Percentiles rank a stretch among this genome's conserved stretches.
These are phyloP conservation scores for Exophiala oligosperma DNA, from an alignment of 2,329 filamentous ascomycete genomes.

Conservation along the genomic window DNA sequence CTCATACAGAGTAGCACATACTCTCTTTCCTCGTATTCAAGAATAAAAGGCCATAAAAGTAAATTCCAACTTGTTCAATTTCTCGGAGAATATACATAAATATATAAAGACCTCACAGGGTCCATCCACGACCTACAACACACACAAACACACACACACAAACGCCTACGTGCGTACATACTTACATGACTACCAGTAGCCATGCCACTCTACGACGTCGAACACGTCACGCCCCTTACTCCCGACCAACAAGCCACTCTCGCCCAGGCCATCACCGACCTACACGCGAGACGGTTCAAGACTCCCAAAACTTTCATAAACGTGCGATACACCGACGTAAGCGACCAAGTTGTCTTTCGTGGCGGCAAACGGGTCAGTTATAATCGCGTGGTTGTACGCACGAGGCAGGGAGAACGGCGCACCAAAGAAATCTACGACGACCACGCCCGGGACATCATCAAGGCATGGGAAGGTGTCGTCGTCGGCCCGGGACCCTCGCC, in stretches of 20 bases:
- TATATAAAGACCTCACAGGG: too few relatives aligned
- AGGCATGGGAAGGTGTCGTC: conserved; percentile 8
- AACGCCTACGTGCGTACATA: too few relatives aligned
- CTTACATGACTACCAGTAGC: not conserved
- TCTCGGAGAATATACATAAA: too few relatives aligned
- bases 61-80: too few relatives aligned
- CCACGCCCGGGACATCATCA: conserved; percentile 17
- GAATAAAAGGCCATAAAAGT: too few relatives aligned
- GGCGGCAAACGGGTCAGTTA: conserved; percentile 14
- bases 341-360: conserved; percentile 14
- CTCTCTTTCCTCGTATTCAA: too few relatives aligned
- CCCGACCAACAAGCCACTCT: conserved; percentile 14
- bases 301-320: conserved; percentile 18
- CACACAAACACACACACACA: too few relatives aligned
- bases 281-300: conserved; percentile 16
- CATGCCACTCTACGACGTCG: conserved; percentile 23
- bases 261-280: conserved; percentile 12
- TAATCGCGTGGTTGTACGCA: conserved; percentile 17
- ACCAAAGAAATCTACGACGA: conserved; percentile 20
- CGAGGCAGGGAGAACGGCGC: conserved; percentile 12
- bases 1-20: too few relatives aligned
- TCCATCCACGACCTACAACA: too few relatives aligned
- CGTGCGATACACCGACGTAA: conserved; percentile 18
- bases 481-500: conserved; percentile 3
- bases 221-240: conserved; percentile 11